Base-by-base conservation (phyloP, 495 filamentous ascomycete species). In the Aspergillus leporis region DNA sequence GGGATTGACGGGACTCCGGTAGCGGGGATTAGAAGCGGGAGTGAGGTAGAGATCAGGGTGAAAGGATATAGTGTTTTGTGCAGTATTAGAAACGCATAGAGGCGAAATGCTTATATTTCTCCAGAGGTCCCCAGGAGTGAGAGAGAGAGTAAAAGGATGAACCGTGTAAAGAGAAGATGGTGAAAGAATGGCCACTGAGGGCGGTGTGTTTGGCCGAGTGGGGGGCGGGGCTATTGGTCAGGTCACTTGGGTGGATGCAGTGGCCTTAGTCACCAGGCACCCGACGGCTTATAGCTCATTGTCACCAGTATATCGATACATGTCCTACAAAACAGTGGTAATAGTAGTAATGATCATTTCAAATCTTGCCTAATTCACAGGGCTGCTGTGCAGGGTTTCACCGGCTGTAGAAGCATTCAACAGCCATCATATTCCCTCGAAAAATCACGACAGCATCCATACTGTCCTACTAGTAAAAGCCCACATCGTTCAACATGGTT, bases 151-250 rank as follows among this genome's bases (percentile, higher is more conserved):
- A 28, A 47, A 47, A 45, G 21, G 34, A n/a, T 41, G 12, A 16
- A 3, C 38, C 1, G 38, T 41, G 38, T 12, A 5, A n/a, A 41
- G 38, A 40, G 23, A 53, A 28, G 25, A 28, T 6, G 32, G 51
- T 34, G 51, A 53, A 53, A 53, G 34, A 41, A 53, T 53, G 19
- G 51, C 43, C 43, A 23, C 19, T 47, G 19, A 47, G 43, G 43
- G 43, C 43, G 43, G 43, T 47, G 43, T 47, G 43, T 22, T 22
- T 23, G 18, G 43, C 19, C 19, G 43, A 23, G 43, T 47, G 43
- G 43, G 43, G 40, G n/a, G 43, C 43, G 43, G 43, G 43, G 43
- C 19, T 47, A 47, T 47, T 47, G 43, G 43, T 47, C 43, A 22
- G 43, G 41, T 45, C 41, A 19, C 2, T 9, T 21, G 41, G 14